Evolutionary conservation across 306 rosid species (phyloP).

Genomic region (Vigna hirtella): DNA sequence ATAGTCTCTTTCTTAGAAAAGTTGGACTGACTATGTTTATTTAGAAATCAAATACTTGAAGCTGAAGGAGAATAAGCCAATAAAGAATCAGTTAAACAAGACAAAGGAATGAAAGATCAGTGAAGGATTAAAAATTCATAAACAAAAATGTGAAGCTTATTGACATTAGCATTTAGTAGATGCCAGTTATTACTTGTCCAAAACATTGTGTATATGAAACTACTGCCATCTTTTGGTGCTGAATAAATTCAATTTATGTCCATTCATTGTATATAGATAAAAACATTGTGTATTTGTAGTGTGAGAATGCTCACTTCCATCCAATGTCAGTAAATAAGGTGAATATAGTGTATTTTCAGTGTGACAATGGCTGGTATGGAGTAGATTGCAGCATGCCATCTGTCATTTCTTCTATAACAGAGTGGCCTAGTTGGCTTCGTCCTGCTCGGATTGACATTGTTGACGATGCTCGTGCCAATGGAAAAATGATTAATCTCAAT

Average conservation of each 20-base stretch:
- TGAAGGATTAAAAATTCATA: conserved; percentile 4
- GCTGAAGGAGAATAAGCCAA: conserved; percentile 31
- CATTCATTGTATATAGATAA: conserved; percentile 38
- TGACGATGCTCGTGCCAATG: conserved; percentile 46
- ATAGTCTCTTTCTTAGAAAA: not conserved
- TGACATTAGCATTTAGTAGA: conserved; percentile 3
- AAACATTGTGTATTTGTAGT: conserved; percentile 50
- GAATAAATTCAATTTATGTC: conserved; percentile 12
- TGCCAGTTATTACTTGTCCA: conserved; percentile 5
- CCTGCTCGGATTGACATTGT: conserved; percentile 83
- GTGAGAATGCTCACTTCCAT: conserved; percentile 52
- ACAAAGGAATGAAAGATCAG: conserved; percentile 27
- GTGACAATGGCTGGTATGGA: conserved; percentile 94
- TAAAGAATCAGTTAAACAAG: conserved; percentile 5
- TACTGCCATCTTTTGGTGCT: not conserved
- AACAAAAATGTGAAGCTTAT: not conserved
- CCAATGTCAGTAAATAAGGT: conserved; percentile 44
- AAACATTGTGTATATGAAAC: conserved; percentile 11
- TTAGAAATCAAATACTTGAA: conserved; percentile 20
- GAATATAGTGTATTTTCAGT: conserved; percentile 64
- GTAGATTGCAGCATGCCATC: conserved; percentile 95
- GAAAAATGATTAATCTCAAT: conserved; percentile 59
- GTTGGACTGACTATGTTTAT: conserved; percentile 21
- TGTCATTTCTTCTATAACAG: conserved; percentile 64
- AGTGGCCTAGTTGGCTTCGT: conserved; percentile 95